A percentile compares a stretch with the other conserved stretches of the same genome.
phyloP scores from a whole-genome alignment of 139 green algal species.

The Chlorella sorokiniana region DNA sequence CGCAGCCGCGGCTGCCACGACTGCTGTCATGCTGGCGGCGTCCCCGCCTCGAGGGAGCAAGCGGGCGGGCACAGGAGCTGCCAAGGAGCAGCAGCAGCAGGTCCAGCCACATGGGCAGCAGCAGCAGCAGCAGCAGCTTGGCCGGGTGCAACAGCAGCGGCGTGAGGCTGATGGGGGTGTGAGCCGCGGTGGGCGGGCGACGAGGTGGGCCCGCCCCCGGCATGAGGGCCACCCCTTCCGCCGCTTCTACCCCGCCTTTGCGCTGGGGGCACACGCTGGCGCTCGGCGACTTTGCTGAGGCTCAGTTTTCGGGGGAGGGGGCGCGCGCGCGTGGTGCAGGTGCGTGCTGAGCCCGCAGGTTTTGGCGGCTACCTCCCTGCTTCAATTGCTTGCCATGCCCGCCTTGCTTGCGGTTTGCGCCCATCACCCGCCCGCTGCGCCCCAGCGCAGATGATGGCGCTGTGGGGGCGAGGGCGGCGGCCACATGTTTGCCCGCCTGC shows the following conservation, averaged over 20 bases:
- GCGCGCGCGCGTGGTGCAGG: not conserved
- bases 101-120: not conserved
- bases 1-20: not conserved
- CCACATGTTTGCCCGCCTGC: constrained; percentile 8
- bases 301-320: not conserved
- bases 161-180: not conserved
- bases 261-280: not conserved
- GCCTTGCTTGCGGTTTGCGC: too few species aligned
- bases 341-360: not conserved
- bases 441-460: constrained; percentile 1
- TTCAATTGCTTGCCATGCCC: too few species aligned
- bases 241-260: constrained; percentile 14
- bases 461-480: constrained; percentile 14
- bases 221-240: not conserved
- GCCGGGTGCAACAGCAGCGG: not conserved
- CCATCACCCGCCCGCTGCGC: not conserved
- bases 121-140: not conserved
- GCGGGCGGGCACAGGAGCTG: not conserved
- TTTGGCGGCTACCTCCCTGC: not conserved
- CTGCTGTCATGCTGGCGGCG: not conserved
- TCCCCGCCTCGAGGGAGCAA: not conserved
- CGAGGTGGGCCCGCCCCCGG: not conserved
- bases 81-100: not conserved
- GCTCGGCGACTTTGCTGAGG: constrained; percentile 1
- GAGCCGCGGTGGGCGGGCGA: constrained; percentile 2